phyloP scores from a whole-genome alignment of 768 basidiomycete species.

The Amylocystis lapponica region DNA sequence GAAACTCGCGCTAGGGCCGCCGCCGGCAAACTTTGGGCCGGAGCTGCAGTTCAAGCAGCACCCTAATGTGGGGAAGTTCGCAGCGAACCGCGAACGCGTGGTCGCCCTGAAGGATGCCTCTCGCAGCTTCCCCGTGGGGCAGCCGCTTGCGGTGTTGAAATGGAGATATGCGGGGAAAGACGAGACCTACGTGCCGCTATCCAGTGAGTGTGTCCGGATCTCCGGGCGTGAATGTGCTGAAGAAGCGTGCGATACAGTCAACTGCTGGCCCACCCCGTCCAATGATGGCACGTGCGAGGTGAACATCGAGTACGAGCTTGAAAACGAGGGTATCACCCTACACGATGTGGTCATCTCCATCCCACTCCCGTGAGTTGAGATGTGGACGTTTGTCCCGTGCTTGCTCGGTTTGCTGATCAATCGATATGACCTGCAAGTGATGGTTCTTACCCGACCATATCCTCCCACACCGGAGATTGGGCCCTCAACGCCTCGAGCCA shows the following conservation, averaged over 20 bases:
- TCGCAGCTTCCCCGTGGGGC: conserved; percentile 81
- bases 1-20: conserved; percentile 55
- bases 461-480: conserved; percentile 76
- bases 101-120: conserved; percentile 82
- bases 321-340: conserved; percentile 72
- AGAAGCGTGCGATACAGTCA: conserved; percentile 48
- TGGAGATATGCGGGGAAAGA: conserved; percentile 92
- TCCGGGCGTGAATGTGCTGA: not conserved
- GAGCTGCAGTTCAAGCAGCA: conserved; percentile 95
- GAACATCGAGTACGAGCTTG: conserved; percentile 96
- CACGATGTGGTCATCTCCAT: conserved; percentile 87
- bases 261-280: conserved; percentile 93
- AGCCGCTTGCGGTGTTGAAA: conserved; percentile 81
- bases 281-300: conserved; percentile 92
- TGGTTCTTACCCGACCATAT: conserved; percentile 82
- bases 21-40: conserved; percentile 53
- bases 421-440: conserved; percentile 34
- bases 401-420: not conserved
- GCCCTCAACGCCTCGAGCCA: conserved; percentile 74
- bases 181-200: conserved; percentile 86
- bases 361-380: conserved; percentile 75
- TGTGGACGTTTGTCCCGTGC: no score
- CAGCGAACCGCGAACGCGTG: conserved; percentile 55
- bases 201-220: conserved; percentile 53
- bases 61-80: conserved; percentile 88